phyloP scores from a whole-genome alignment of 2,329 filamentous ascomycete species.

The Fusarium sp. region DNA sequence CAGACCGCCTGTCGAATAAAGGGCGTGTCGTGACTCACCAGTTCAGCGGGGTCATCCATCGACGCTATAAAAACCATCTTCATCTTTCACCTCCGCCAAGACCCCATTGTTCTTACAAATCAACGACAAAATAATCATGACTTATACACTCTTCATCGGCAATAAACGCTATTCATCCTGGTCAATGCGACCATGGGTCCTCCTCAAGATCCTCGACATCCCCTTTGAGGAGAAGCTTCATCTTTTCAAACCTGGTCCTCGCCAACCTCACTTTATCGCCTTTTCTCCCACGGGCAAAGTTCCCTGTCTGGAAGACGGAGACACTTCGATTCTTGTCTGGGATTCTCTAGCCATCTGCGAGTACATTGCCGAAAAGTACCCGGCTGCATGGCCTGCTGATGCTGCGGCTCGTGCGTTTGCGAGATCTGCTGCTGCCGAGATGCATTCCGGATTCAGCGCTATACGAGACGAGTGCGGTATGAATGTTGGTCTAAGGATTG shows the following conservation, averaged over 20 bases:
- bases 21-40: constrained; percentile 23
- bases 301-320: constrained; percentile 51
- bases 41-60: not conserved
- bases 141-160: constrained; percentile 54
- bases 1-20: constrained; percentile 6
- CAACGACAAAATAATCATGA: constrained; percentile 37
- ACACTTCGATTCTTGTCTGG: constrained; percentile 48
- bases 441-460: constrained; percentile 57
- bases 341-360: constrained; percentile 62
- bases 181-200: constrained; percentile 59
- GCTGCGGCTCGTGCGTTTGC: constrained; percentile 54
- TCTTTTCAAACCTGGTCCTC: constrained; percentile 45
- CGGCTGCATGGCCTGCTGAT: constrained; percentile 55
- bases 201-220: constrained; percentile 55
- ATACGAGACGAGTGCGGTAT: constrained; percentile 55
- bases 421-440: constrained; percentile 56
- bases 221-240: constrained; percentile 55
- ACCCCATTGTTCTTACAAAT: not conserved
- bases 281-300: constrained; percentile 57
- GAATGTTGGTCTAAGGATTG: constrained; percentile 54
- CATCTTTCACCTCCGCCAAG: not conserved
- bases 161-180: constrained; percentile 60
- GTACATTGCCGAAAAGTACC: constrained; percentile 56
- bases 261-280: constrained; percentile 47
- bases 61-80: constrained; percentile 18